Evolutionary conservation across 2,329 filamentous ascomycete genomes (phyloP), one percentile per base, ranked within the genome.

Genomic region (Trichoderma pleuroti): DNA sequence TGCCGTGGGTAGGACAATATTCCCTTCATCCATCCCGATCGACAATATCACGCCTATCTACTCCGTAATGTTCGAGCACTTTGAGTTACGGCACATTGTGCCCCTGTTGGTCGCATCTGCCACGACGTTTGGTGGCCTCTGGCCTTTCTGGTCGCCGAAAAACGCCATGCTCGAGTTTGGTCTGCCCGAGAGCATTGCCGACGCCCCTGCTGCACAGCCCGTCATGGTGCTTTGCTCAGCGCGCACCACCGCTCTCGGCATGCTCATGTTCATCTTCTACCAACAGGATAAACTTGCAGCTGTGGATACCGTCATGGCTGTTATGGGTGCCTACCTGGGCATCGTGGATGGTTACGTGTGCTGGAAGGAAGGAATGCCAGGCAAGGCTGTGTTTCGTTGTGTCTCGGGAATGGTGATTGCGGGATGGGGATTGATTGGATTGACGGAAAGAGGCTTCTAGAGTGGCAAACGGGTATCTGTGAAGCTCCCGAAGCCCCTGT

Each of bases 401-500:
- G 36, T 63, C 28, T 70, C 64, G 52, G 67, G 70, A 26, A 49
- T 68, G 70, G 32, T 66, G 24, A 71, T 72, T 9, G 57, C 70
- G 2, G 65, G 49, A 8, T 72, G 61, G 42, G 72, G 72, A 12
- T 18, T 72, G 57, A 28, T 59, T 63, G 72, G 70, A 5, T 26
- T 71, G 57, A 72, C 72, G 11, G 57, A 71, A 21, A 36, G 59
- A 10, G 61, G 42, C n/a, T 68, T 68, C 4, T 54, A 39, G 46
- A 21, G 68, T 26, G 68, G 86, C 34, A 65, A 64, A 21, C 28
- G n/a, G 21, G 49, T 18, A 18, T 42, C 32, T 34, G 18, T 16
- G 21, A 60, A 49, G 52, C 28, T 34, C 10, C 52, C 52, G 36
- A 68, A 12, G n/a, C 52, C 52, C 32, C 42, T 67, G 49, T 59